Evolutionary conservation across 2,329 filamentous ascomycete genomes (phyloP).

Genomic region (Metarhizium humberi): DNA sequence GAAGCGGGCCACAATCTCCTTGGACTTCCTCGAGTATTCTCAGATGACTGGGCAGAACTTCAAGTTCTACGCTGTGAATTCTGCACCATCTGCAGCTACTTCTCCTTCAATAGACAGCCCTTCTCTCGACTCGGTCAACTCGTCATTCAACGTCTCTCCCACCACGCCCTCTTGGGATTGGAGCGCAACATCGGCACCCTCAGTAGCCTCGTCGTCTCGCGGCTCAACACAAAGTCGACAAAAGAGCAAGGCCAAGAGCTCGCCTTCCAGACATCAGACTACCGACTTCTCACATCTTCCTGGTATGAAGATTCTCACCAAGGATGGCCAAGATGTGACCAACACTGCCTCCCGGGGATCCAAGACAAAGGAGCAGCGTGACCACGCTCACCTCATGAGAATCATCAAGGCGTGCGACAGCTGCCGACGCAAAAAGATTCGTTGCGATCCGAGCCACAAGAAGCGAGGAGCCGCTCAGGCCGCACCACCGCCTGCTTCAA

Average conservation of each 20-base stretch:
- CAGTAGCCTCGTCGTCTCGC: slow-evolving; percentile 20
- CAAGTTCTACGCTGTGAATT: slow-evolving; percentile 49
- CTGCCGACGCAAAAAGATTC: slow-evolving; percentile 54
- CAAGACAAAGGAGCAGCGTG: slow-evolving; percentile 59
- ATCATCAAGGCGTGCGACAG: slow-evolving; percentile 58
- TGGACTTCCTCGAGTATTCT: slow-evolving; percentile 49
- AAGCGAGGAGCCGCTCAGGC: slow-evolving; percentile 29
- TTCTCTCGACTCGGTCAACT: slow-evolving; percentile 35
- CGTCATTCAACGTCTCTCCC: slow-evolving; percentile 40
- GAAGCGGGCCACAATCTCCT: slow-evolving; percentile 47
- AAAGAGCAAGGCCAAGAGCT: slow-evolving; percentile 15
- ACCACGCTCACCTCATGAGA: slow-evolving; percentile 57
- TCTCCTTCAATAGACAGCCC: slow-evolving; percentile 36
- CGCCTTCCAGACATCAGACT: slow-evolving; percentile 18
- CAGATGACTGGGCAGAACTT: slow-evolving; percentile 46
- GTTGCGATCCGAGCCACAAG: slow-evolving; percentile 52
- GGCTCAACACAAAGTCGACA: slow-evolving; percentile 17
- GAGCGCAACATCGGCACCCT: slow-evolving; percentile 17
- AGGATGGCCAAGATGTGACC: slow-evolving; percentile 53
- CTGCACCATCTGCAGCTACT: slow-evolving; percentile 20
- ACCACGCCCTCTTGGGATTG: slow-evolving; percentile 39
- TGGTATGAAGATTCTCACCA: slow-evolving; percentile 59
- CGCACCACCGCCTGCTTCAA: slow-evolving; percentile 19
- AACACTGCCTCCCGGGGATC: slow-evolving; percentile 51
- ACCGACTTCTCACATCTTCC: slow-evolving; percentile 44